These are phyloP conservation scores for Microdochium bolleyi DNA, from an alignment of 2,329 filamentous ascomycete genomes.

Conservation along the genomic window DNA sequence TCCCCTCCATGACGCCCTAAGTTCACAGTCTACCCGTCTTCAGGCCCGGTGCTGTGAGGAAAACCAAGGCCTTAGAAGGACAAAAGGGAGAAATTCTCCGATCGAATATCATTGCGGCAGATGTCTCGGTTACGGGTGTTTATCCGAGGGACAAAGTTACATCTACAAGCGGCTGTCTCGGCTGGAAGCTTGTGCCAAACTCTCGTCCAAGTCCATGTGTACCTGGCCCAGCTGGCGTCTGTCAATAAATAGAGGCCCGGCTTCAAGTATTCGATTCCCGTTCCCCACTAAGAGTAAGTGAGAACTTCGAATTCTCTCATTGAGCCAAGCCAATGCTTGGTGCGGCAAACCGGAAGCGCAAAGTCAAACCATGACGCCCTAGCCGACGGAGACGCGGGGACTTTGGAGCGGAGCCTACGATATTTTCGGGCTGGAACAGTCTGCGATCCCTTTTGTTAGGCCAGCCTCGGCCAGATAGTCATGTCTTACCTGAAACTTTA, in stretches of 20 bases:
- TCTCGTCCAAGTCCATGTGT: neutral
- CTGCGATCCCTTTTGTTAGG: neutral
- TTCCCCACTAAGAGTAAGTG: too few relatives aligned
- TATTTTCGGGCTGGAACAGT: neutral
- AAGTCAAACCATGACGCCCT: too few relatives aligned
- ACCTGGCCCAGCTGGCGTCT: neutral
- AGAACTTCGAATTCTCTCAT: too few relatives aligned
- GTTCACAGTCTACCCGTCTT: too few relatives aligned
- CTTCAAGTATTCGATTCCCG: neutral
- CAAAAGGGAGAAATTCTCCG: too few relatives aligned
- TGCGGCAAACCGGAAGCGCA: too few relatives aligned
- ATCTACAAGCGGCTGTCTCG: neutral
- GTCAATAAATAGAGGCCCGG: neutral
- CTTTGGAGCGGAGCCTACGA: neutral
- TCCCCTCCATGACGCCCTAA: too few relatives aligned
- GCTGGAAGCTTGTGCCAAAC: neutral
- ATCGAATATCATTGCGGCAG: neutral
- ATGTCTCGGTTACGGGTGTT: neutral
- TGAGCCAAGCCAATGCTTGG: too few relatives aligned
- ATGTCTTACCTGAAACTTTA: neutral
- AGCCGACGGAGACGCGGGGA: neutral
- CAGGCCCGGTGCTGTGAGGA: too few relatives aligned
- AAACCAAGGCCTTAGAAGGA: too few relatives aligned
- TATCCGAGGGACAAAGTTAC: neutral
- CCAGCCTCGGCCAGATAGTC: neutral